These are phyloP conservation scores for Fusarium concolor DNA, from an alignment of 2,329 filamentous ascomycete genomes.

Conservation along the genomic window DNA sequence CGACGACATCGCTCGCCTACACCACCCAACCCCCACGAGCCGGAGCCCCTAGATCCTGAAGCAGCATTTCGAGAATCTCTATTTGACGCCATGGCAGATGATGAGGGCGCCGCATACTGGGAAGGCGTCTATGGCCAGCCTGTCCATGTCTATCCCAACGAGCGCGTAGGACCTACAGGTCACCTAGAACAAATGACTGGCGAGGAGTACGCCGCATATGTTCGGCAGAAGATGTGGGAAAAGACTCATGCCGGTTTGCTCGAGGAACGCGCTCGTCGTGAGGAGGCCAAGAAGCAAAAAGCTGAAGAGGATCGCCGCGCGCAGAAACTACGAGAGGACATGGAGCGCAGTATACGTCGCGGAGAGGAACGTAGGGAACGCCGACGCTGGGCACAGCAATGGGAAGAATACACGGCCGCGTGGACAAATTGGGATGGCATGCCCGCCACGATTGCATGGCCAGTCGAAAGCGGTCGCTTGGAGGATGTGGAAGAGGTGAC, in stretches of 20 bases:
- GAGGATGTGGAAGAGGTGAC: conserved; percentile 67
- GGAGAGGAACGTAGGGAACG: conserved; percentile 71
- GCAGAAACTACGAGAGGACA: conserved; percentile 67
- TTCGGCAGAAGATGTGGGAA: conserved; percentile 94
- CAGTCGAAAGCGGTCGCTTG: conserved; percentile 69
- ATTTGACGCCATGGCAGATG: conserved; percentile 96
- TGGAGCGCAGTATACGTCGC: conserved; percentile 75
- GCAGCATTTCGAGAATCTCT: conserved; percentile 90
- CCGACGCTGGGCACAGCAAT: conserved; percentile 68
- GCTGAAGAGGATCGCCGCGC: conserved; percentile 63
- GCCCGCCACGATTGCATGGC: conserved; percentile 72
- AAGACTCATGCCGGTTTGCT: conserved; percentile 87
- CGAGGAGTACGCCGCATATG: conserved; percentile 89
- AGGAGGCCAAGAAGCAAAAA: conserved; percentile 64
- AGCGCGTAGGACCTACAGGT: conserved; percentile 58
- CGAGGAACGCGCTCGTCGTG: conserved; percentile 76
- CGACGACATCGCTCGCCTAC: conserved; percentile 58
- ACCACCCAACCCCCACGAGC: conserved; percentile 60
- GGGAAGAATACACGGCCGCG: conserved; percentile 71
- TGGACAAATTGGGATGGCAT: conserved; percentile 70
- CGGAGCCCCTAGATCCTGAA: conserved; percentile 70
- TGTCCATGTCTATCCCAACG: conserved; percentile 79
- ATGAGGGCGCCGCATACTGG: conserved; percentile 96
- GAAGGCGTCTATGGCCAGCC: conserved; percentile 96
- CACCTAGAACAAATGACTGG: conserved; percentile 88